phyloP scores from a whole-genome alignment of 139 green algal species.

The Coelastrella sp. region DNA sequence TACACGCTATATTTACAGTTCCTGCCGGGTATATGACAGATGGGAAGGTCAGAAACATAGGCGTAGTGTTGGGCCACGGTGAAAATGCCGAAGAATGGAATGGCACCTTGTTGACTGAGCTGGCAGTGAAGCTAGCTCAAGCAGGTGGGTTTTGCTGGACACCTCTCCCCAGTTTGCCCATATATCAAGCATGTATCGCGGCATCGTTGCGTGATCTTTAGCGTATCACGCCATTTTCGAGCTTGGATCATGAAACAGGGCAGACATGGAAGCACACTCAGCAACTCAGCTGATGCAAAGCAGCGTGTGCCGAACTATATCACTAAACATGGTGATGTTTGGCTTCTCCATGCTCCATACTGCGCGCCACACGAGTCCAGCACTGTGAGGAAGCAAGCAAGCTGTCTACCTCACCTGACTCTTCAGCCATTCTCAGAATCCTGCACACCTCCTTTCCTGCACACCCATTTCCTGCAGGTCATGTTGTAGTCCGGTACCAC shows the following conservation, averaged over 20 bases:
- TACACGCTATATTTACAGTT: slow-evolving; percentile 63
- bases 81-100: slow-evolving; percentile 67
- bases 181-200: too few species aligned
- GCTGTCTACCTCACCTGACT: neutral
- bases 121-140: slow-evolving; percentile 59
- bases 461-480: slow-evolving; percentile 51
- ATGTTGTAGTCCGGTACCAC: slow-evolving; percentile 74
- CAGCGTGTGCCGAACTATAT: too few species aligned
- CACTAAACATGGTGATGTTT: too few species aligned
- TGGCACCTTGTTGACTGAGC: slow-evolving; percentile 60
- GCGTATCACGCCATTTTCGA: too few species aligned
- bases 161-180: too few species aligned
- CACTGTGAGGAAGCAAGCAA: neutral
- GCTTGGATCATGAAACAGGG: too few species aligned
- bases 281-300: too few species aligned
- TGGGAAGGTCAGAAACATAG: slow-evolving; percentile 61
- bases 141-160: slow-evolving; percentile 47
- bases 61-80: slow-evolving; percentile 77
- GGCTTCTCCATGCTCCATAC: too few species aligned
- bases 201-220: too few species aligned
- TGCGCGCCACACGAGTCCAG: too few species aligned
- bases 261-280: too few species aligned
- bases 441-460: neutral
- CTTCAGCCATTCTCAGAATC: neutral
- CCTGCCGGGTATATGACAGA: slow-evolving; percentile 58